Evolutionary conservation across 139 green algal species (phyloP), one percentile per base, ranked within the genome.

Genomic region (Picochlorum costavermella): DNA sequence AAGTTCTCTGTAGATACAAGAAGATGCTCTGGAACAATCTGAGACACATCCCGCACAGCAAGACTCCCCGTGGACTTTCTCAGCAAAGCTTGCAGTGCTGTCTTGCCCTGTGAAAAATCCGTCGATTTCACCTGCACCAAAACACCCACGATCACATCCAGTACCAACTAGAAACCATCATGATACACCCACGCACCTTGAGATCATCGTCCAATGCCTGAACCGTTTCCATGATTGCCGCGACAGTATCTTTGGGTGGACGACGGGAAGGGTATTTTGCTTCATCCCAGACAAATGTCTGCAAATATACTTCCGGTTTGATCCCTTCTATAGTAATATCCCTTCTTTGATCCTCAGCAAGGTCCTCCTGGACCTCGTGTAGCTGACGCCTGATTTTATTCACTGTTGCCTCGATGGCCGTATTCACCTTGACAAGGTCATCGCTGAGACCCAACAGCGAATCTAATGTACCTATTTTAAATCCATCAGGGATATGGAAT

Each of bases 181-280:
- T 31, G 1, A 58, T 10, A 28, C 25, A 51, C n/a, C 5, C 8
- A 13, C 51, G 4, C 20, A 53, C 87, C 87, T 98, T 99, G n/a
- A 99, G 76, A 61, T 97, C 94, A 56, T 98, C 94, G 55, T 99
- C 94, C 28, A 98, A 75, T 59, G 87, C 88, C 17, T 69, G 64
- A 9, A 97, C 70, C 10, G 75, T 84, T 46, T 98, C 92, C 4
- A 71, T 80, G 37, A 99, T 88, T 55, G 88, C 88, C 2, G 88
- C 75, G 16, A 99, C 82, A 9, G 83, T 95, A 56, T 99, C 94
- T 43, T 81, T 81, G 33, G 98, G 79, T 1, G 90, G 83, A 4
- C 84, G 75, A 10, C 86, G 81, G 5, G 83, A 64, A 1, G 94
- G 92, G 64, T 96, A 96, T 80, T 98, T 98, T 13, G 91, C 89